Conservation (phyloP, 202 grass and related monocot species). For the Carex sylvatica region DNA sequence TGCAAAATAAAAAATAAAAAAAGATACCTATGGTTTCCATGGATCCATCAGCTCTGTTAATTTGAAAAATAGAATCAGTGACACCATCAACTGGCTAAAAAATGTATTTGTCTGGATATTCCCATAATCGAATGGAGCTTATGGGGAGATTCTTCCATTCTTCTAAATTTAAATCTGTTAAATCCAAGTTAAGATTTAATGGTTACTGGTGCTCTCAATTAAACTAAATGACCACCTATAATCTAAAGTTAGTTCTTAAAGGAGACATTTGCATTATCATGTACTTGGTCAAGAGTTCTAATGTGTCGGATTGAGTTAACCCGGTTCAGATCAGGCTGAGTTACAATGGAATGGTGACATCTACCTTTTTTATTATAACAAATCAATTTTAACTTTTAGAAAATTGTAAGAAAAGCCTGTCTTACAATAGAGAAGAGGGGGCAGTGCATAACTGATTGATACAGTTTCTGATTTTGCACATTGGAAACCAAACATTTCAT, state of each 20-base stretch:
- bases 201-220: not conserved
- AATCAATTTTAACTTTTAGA: not conserved
- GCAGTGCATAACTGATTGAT: too few species aligned
- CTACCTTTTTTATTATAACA: not conserved
- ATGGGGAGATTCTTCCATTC: constrained; percentile 21
- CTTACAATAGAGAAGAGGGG: too few species aligned
- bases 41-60: constrained; percentile 63
- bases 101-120: constrained; percentile 67
- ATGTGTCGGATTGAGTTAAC: not conserved
- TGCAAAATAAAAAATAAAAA: constrained; percentile 15
- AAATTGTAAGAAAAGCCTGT: not conserved
- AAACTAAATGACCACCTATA: not conserved
- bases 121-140: constrained; percentile 83
- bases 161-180: constrained; percentile 12
- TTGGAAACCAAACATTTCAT: too few species aligned
- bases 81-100: constrained; percentile 77
- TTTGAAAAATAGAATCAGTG: constrained; percentile 59
- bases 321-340: not conserved
- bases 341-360: not conserved
- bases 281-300: not conserved
- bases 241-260: not conserved
- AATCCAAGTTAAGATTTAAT: not conserved
- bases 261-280: not conserved
- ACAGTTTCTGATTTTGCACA: too few species aligned
- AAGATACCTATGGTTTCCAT: constrained; percentile 52